Evolutionary conservation across 192 early-diverging fungal species (phyloP).

Genomic region (Coemansia sp.): DNA sequence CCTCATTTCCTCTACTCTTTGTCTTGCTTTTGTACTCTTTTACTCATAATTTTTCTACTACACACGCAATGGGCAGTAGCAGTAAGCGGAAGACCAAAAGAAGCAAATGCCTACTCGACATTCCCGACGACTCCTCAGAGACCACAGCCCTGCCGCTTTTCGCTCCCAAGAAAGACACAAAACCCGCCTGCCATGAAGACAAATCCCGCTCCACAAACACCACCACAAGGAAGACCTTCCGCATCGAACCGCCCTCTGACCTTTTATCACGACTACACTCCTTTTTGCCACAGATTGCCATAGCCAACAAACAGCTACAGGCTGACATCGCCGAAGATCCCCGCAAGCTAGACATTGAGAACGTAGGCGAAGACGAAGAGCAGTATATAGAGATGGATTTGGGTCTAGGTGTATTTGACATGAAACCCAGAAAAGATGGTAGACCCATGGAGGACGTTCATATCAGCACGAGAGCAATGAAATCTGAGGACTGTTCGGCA

Average conservation of each 20-base stretch:
- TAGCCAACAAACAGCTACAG: slow-evolving; percentile 43
- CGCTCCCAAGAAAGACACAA: background rate
- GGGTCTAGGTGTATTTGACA: slow-evolving; percentile 47
- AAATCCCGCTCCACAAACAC: slow-evolving; percentile 1
- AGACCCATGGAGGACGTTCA: slow-evolving; percentile 9
- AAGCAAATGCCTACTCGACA: slow-evolving; percentile 19
- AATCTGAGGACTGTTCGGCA: background rate
- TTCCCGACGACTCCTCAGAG: background rate
- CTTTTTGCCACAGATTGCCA: slow-evolving; percentile 50
- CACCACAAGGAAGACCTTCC: slow-evolving; percentile 33
- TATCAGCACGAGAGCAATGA: slow-evolving; percentile 12
- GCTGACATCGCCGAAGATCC: slow-evolving; percentile 31
- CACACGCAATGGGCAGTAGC: background rate
- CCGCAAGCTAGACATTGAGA: slow-evolving; percentile 40
- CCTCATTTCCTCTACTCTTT: slow-evolving; percentile 1
- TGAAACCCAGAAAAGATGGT: slow-evolving; percentile 37
- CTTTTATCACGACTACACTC: slow-evolving; percentile 41
- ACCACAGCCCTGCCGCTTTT: background rate
- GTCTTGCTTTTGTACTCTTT: background rate
- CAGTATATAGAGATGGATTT: slow-evolving; percentile 55
- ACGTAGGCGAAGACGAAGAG: slow-evolving; percentile 25
- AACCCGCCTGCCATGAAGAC: background rate
- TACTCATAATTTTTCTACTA: background rate
- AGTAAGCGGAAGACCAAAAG: background rate
- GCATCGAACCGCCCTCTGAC: slow-evolving; percentile 38